Evolutionary conservation across 768 basidiomycete species (phyloP), one percentile per base, ranked within the genome.

Genomic region (Panus rudis): DNA sequence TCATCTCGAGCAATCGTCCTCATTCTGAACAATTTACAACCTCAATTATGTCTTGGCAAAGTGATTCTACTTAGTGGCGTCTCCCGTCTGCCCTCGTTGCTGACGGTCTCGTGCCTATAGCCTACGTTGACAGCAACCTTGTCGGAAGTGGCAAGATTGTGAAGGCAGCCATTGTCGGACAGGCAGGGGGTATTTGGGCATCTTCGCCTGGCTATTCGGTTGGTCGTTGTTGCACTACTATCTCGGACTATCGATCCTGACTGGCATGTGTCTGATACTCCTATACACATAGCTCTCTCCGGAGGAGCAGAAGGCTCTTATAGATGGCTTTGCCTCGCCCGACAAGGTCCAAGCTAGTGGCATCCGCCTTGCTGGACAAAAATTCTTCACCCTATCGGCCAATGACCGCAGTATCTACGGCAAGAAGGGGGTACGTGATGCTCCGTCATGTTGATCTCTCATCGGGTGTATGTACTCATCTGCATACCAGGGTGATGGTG

Each of bases 121-220:
- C 73, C 48, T 89, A 90, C 67, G 84, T 92, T 63, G 86, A 92
- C 61, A 69, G 67, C 57, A 79, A 88, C 62, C 78, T 93, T 44
- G 62, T 93, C 53, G 85, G 78, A 26, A 80, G 67, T 48, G 79
- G 77, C 52, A 87, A 79, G 65, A 67, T 94, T 57, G n/a, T 67
- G 20, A 73, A 75, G 54, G 92, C 89, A 28, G 90, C 90, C 23
- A 83, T 87, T 57, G 33, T 91, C 37, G 89, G 88, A 32, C 71
- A 67, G 42, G 57, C 72, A 52, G 88, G 87, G 39, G 87, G 89
- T 39, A 71, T 88, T 6, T 92, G 89, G 89, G 88, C 86, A 10
- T 43, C 65, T 1, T 72, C 75, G 4, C 1, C 70, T 3, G 81
- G 79, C 5, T 87, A 79, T 60, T 66, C 50, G 4, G 81, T 84